Percentiles rank a stretch among this genome's conserved stretches.
Evolutionary conservation across 345 rosid genomes (phyloP).

Genomic region (Citrus unshiu): DNA sequence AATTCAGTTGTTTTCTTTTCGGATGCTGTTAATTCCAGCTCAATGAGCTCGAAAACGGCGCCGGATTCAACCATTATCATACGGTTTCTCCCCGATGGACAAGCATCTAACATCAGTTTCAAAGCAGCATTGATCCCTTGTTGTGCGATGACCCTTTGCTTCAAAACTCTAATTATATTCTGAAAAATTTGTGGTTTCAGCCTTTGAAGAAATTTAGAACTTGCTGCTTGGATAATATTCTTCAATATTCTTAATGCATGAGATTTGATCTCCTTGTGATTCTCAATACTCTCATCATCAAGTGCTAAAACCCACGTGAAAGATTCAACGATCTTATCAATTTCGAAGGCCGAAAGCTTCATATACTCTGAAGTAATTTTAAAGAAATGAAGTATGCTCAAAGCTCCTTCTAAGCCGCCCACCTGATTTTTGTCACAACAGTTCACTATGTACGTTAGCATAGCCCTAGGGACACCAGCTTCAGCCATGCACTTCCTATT

Average conservation of each 20-base stretch:
- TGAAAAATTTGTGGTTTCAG: slow-evolving; percentile 42
- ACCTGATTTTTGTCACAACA: slow-evolving; percentile 21
- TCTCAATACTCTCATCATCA: slow-evolving; percentile 8
- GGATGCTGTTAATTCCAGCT: slow-evolving; percentile 45
- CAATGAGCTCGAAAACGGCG: slow-evolving; percentile 57
- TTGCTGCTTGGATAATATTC: slow-evolving; percentile 31
- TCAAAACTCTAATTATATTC: slow-evolving; percentile 38
- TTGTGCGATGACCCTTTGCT: slow-evolving; percentile 27
- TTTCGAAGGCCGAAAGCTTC: slow-evolving; percentile 22
- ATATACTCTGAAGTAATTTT: slow-evolving; percentile 31
- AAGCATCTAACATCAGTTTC: slow-evolving; percentile 40
- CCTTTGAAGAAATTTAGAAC: slow-evolving; percentile 39
- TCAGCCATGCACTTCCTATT: slow-evolving; percentile 53
- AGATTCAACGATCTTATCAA: slow-evolving; percentile 36
- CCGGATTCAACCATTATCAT: slow-evolving; percentile 47
- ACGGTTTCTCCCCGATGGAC: slow-evolving; percentile 57
- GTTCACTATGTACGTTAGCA: slow-evolving; percentile 31
- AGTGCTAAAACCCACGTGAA: slow-evolving; percentile 47
- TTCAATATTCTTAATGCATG: slow-evolving; percentile 39
- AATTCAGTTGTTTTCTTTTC: slow-evolving; percentile 55
- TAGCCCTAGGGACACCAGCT: slow-evolving; percentile 37
- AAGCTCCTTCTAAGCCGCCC: slow-evolving; percentile 45
- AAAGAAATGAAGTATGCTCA: slow-evolving; percentile 39
- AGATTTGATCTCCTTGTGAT: slow-evolving; percentile 30
- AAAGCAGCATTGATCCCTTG: slow-evolving; percentile 50